phyloP scores from a whole-genome alignment of 2,329 filamentous ascomycete genomes.

The Thelonectria blattea region DNA sequence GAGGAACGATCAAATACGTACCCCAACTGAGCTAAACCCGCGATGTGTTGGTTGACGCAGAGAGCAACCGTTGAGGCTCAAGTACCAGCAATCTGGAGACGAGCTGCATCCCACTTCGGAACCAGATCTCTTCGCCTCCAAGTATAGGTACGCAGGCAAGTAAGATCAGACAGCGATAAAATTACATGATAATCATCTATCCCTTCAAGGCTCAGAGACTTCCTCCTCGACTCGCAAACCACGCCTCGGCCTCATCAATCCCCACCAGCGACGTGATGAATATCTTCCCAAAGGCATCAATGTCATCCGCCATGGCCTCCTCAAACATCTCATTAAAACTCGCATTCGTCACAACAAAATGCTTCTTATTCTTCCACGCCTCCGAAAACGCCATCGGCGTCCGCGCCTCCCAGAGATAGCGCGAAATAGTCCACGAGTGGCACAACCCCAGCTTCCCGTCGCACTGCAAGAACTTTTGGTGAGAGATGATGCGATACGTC shows the following conservation, averaged over 20 bases:
- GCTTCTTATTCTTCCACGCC: constrained; percentile 45
- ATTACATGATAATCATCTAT: background rate
- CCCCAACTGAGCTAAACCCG: constrained; percentile 43
- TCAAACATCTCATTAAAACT: constrained; percentile 37
- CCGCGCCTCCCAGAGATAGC: constrained; percentile 46
- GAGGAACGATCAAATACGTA: constrained; percentile 30
- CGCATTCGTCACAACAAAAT: constrained; percentile 44
- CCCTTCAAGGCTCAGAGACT: constrained; percentile 4
- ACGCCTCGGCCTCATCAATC: constrained; percentile 43
- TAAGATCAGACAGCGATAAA: background rate
- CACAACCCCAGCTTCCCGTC: constrained; percentile 40
- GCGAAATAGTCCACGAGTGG: constrained; percentile 49
- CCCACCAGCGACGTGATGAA: constrained; percentile 42
- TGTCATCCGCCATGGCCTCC: constrained; percentile 48
- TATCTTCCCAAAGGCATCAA: constrained; percentile 52
- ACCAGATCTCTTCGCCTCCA: background rate
- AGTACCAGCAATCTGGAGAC: too few relatives aligned
- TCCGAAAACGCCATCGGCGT: constrained; percentile 46
- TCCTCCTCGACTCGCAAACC: constrained; percentile 40
- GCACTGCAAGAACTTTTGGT: constrained; percentile 35
- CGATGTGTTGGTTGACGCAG: constrained; percentile 9
- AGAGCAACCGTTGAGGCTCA: too few relatives aligned
- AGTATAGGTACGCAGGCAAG: background rate
- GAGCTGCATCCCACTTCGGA: too few relatives aligned
- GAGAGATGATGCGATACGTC: constrained; percentile 44